Percentiles rank a stretch among this genome's conserved stretches.
phyloP scores from a whole-genome alignment of 306 rosid genomes.

The Styphnolobium japonicum region DNA sequence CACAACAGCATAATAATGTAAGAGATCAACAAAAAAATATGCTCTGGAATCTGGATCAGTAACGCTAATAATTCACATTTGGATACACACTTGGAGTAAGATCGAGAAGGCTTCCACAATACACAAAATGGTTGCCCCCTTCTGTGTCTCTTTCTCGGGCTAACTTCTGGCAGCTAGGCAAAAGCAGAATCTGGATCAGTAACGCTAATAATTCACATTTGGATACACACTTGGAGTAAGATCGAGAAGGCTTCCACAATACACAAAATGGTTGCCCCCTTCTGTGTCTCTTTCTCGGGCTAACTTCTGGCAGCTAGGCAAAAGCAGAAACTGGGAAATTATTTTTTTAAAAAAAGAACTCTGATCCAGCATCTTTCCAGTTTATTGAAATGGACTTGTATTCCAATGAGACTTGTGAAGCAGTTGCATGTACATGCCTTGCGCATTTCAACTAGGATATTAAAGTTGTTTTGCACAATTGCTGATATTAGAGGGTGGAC shows the following conservation, averaged over 20 bases:
- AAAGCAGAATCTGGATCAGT: no score
- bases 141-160: no score
- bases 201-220: not conserved
- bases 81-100: not conserved
- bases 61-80: not conserved
- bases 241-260: no score
- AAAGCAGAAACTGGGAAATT: no score
- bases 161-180: no score
- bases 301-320: no score
- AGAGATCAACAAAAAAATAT: not conserved
- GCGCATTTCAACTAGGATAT: not conserved
- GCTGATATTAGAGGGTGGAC: not conserved
- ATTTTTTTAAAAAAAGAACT: not conserved
- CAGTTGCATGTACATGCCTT: conserved; percentile 9
- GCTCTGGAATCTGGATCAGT: not conserved
- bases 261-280: no score
- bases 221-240: not conserved
- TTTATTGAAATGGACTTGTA: conserved; percentile 3
- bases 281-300: no score
- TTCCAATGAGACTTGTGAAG: conserved; percentile 2
- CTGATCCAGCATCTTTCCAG: not conserved
- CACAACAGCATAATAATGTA: not conserved
- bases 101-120: no score
- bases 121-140: no score
- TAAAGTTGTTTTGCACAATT: not conserved